A percentile compares a stretch with the other conserved stretches of the same genome.
These are phyloP conservation scores for Epichloe baconii DNA, from an alignment of 2,329 filamentous ascomycete species.

Conservation along the genomic window DNA sequence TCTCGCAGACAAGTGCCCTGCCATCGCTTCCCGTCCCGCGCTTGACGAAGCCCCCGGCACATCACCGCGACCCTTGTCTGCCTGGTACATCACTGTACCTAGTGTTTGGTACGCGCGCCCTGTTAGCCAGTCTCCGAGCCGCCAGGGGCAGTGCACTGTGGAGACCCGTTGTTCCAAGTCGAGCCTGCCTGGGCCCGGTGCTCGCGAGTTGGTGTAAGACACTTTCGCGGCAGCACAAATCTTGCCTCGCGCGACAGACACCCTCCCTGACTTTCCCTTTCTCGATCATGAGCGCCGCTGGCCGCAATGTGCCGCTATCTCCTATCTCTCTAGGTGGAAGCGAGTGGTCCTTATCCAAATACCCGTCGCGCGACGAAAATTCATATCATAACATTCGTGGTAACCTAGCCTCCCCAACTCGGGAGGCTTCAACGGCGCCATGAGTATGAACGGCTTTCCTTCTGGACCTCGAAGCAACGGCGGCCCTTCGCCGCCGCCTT, in stretches of 20 bases:
- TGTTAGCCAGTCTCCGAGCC: conserved; percentile 1
- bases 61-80: background rate
- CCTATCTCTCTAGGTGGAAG: conserved; percentile 72
- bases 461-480: conserved; percentile 42
- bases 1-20: background rate
- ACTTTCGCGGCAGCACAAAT: conserved; percentile 3
- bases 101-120: background rate
- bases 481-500: conserved; percentile 74
- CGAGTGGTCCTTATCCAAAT: conserved; percentile 67
- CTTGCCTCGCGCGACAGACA: conserved; percentile 11
- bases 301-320: conserved; percentile 63
- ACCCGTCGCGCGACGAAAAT: conserved; percentile 41
- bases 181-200: conserved; percentile 1
- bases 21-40: background rate
- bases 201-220: conserved; percentile 10
- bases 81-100: background rate
- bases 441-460: conserved; percentile 49
- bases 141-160: conserved; percentile 4
- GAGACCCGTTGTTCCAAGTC: conserved; percentile 2
- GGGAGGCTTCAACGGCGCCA: conserved; percentile 41
- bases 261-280: conserved; percentile 10
- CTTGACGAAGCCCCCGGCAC: background rate
- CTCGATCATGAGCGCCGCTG: conserved; percentile 47
- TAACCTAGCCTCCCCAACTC: conserved; percentile 56
- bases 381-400: conserved; percentile 41